Conservation (phyloP, 371 early-diverging fungal genomes). For the Rhizopus delemar region DNA sequence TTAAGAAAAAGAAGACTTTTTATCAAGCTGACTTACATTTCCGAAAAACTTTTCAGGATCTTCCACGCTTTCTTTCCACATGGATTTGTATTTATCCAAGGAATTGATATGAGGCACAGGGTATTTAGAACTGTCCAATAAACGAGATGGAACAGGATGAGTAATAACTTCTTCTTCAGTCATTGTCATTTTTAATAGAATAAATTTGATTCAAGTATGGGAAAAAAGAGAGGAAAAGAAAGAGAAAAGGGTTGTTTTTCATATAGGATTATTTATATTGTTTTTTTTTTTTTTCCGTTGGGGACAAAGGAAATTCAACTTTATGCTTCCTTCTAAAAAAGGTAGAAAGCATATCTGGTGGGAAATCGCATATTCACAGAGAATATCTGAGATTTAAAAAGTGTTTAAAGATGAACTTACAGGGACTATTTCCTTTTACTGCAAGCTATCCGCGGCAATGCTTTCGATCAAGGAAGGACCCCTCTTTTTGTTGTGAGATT, state of each 20-base stretch:
- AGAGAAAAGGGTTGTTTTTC: constrained; percentile 5
- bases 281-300: constrained; percentile 1
- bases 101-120: constrained; percentile 69
- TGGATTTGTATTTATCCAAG: constrained; percentile 69
- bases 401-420: neutral
- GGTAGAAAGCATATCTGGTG: neutral
- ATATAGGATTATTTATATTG: neutral
- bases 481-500: constrained; percentile 1
- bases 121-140: constrained; percentile 48
- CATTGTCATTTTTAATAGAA: constrained; percentile 16
- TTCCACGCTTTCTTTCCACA: constrained; percentile 75
- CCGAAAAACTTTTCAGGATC: constrained; percentile 79
- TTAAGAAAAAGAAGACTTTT: neutral
- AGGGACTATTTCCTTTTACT: constrained; percentile 23
- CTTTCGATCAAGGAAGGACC: constrained; percentile 24
- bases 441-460: constrained; percentile 28
- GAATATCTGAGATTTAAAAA: too few species aligned
- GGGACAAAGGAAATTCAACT: neutral
- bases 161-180: constrained; percentile 10
- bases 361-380: neutral
- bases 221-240: constrained; percentile 6
- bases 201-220: neutral
- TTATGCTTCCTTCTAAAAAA: constrained; percentile 1
- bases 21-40: constrained; percentile 50
- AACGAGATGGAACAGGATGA: constrained; percentile 52